A percentile compares a stretch with the other conserved stretches of the same genome.
These are phyloP conservation scores for Lactifluus pinguis DNA, from an alignment of 768 basidiomycete genomes.

Conservation along the genomic window DNA sequence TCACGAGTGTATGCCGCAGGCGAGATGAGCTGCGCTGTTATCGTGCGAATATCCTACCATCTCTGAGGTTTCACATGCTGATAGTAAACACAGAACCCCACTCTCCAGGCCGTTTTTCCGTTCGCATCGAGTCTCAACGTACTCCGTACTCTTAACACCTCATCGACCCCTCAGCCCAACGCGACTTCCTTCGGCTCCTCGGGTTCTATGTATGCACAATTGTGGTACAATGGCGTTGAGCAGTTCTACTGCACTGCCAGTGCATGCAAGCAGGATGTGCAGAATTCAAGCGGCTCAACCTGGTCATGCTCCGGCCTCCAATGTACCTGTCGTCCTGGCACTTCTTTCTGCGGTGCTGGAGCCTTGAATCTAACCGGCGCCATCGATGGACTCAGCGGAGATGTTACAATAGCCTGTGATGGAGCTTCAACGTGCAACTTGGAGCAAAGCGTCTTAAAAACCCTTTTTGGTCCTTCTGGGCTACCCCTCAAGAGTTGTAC, in stretches of 20 bases:
- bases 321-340: conserved; percentile 62
- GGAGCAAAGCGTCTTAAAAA: conserved; percentile 57
- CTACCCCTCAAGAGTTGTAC: conserved; percentile 64
- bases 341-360: conserved; percentile 66
- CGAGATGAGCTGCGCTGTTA: conserved; percentile 78
- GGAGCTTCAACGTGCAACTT: conserved; percentile 61
- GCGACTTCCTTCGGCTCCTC: conserved; percentile 47
- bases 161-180: conserved; percentile 60
- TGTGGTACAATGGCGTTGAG: conserved; percentile 74
- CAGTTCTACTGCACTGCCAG: conserved; percentile 81
- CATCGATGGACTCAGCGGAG: conserved; percentile 58
- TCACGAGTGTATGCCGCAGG: conserved; percentile 69
- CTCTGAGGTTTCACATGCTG: neutral
- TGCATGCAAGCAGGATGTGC: conserved; percentile 54
- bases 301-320: conserved; percentile 69
- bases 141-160: conserved; percentile 61
- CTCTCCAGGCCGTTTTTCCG: conserved; percentile 69
- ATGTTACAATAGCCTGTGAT: conserved; percentile 61
- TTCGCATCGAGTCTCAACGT: conserved; percentile 69
- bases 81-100: conserved; percentile 55
- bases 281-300: conserved; percentile 33
- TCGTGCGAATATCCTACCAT: conserved; percentile 32
- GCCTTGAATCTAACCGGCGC: conserved; percentile 42
- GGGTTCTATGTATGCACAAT: conserved; percentile 52
- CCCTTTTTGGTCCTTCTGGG: conserved; percentile 65